Evolutionary conservation across 169 alveolate species (phyloP).

Genomic region (Blepharisma undulans): DNA sequence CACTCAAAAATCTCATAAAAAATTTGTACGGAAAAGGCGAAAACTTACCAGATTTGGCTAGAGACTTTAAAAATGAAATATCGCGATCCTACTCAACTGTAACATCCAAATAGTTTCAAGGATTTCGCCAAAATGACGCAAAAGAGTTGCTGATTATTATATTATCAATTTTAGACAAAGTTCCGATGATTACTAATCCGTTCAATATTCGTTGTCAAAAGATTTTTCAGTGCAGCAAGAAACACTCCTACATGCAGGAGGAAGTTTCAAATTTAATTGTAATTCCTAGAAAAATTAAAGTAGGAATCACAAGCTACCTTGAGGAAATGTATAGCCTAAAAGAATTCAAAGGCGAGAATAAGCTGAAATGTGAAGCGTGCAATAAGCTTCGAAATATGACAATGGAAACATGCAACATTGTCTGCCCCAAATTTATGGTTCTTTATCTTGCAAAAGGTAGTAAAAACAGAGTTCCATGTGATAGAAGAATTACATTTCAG

Average conservation of each 20-base stretch:
- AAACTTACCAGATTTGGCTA: not conserved
- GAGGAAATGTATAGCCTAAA: no score
- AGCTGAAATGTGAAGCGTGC: not conserved
- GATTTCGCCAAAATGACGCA: not conserved
- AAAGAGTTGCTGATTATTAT: not conserved
- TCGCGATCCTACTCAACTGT: not conserved
- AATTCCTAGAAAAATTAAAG: not conserved
- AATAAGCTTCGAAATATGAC: no score
- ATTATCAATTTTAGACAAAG: not conserved
- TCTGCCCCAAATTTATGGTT: no score
- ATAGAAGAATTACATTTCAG: no score
- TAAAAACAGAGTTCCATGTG: no score
- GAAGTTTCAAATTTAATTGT: not conserved
- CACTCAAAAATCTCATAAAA: no score
- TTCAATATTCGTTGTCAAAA: not conserved
- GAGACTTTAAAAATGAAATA: not conserved
- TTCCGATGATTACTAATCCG: not conserved
- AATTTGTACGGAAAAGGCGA: not conserved
- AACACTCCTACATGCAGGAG: not conserved
- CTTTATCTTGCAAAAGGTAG: no score
- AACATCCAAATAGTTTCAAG: not conserved
- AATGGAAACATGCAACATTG: no score
- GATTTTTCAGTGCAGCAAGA: not conserved
- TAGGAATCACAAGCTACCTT: no score
- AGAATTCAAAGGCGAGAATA: not conserved